Conservation (phyloP, 176 grass and related monocot species). For the Aegilops longissima region DNA sequence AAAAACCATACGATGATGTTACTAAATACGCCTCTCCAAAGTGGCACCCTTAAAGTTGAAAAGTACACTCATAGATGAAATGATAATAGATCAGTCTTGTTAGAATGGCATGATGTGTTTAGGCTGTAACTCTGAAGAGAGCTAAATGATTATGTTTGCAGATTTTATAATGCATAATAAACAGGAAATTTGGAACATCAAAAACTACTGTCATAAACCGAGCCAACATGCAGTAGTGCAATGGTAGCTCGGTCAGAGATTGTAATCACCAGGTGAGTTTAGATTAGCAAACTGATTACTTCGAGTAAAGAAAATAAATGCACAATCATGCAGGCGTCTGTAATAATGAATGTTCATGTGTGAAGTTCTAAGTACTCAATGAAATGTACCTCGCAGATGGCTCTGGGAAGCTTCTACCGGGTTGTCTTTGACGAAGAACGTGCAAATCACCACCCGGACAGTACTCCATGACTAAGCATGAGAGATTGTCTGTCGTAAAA, state of each 20-base stretch:
- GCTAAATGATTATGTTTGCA: background rate
- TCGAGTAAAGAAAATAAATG: slow-evolving; percentile 10
- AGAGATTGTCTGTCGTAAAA: slow-evolving; percentile 96
- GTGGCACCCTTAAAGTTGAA: background rate
- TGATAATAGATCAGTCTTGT: background rate
- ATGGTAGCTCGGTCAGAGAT: background rate
- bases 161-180: slow-evolving; percentile 1
- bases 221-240: background rate
- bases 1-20: background rate
- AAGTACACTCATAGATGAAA: background rate
- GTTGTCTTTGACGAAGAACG: slow-evolving; percentile 92
- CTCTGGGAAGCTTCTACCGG: slow-evolving; percentile 72
- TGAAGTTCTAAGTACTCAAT: background rate
- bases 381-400: slow-evolving; percentile 71
- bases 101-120: background rate
- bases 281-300: background rate
- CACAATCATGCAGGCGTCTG: slow-evolving; percentile 1
- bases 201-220: slow-evolving; percentile 8
- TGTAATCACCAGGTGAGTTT: background rate
- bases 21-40: background rate
- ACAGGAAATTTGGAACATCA: background rate
- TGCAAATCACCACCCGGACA: slow-evolving; percentile 96
- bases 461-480: slow-evolving; percentile 97
- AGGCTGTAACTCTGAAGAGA: background rate
- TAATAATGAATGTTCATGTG: background rate